Evolutionary conservation across 495 filamentous ascomycete species (phyloP).

Genomic region (Penicillium macrosclerotiorum): DNA sequence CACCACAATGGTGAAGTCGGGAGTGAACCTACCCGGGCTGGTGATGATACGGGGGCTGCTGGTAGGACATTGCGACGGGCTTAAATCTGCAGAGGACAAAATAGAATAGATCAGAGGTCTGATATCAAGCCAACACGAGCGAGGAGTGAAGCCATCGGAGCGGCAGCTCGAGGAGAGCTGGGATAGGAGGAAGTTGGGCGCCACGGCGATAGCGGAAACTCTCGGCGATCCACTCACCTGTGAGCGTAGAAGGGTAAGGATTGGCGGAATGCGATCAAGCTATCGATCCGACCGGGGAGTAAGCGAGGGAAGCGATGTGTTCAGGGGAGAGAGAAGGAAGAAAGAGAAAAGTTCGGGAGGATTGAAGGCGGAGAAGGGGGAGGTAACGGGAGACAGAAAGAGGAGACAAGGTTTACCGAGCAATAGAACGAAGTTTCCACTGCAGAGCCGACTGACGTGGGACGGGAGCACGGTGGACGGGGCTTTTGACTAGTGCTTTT

Average conservation of each 20-base stretch:
- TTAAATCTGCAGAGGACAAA: background rate
- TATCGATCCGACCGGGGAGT: too few species aligned
- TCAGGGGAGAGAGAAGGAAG: slow-evolving; percentile 5
- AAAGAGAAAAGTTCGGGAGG: slow-evolving; percentile 15
- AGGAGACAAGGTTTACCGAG: slow-evolving; percentile 22
- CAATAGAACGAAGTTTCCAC: too few species aligned
- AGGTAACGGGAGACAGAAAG: slow-evolving; percentile 16
- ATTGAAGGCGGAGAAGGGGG: slow-evolving; percentile 2
- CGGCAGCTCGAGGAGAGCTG: background rate
- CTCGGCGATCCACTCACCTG: slow-evolving; percentile 9
- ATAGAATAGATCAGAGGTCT: slow-evolving; percentile 5
- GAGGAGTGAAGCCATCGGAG: background rate
- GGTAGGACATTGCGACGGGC: slow-evolving; percentile 39
- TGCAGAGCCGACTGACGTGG: too few species aligned
- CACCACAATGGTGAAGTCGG: too few species aligned
- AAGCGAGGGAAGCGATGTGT: too few species aligned
- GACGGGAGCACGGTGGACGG: too few species aligned
- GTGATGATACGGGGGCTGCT: slow-evolving; percentile 32
- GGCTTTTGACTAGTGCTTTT: too few species aligned
- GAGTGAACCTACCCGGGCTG: slow-evolving; percentile 13
- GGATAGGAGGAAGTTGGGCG: background rate
- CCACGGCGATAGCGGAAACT: background rate
- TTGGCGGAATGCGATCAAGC: too few species aligned
- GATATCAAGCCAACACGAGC: background rate
- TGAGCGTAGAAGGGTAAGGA: background rate